phyloP scores from a whole-genome alignment of 371 early-diverging fungal species.

The Batkoa obscura region DNA sequence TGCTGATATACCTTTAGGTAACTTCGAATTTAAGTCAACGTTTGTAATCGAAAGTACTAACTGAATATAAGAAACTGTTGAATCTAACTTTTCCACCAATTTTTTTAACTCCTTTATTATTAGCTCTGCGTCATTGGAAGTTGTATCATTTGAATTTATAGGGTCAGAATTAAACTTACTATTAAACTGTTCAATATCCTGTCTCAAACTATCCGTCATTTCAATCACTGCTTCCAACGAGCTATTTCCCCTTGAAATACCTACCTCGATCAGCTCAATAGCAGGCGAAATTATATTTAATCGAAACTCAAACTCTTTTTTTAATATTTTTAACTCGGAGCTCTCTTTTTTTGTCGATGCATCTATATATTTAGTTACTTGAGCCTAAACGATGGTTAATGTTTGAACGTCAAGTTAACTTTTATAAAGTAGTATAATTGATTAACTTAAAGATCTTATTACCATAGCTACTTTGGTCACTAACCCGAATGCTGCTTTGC shows the following conservation, averaged over 20 bases:
- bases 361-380: constrained; percentile 29
- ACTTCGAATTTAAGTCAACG: constrained; percentile 14
- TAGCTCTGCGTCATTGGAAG: constrained; percentile 7
- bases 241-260: constrained; percentile 40
- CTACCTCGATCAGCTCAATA: constrained; percentile 42
- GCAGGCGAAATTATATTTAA: constrained; percentile 33
- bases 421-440: neutral
- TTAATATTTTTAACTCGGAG: constrained; percentile 5
- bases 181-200: constrained; percentile 27
- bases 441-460: constrained; percentile 7
- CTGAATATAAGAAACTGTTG: constrained; percentile 44
- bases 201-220: constrained; percentile 30
- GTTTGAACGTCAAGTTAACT: neutral
- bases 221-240: constrained; percentile 37
- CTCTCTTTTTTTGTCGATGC: constrained; percentile 11
- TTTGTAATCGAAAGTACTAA: constrained; percentile 30
- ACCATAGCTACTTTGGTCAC: constrained; percentile 44
- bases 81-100: constrained; percentile 31
- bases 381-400: constrained; percentile 15
- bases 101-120: constrained; percentile 17
- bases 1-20: constrained; percentile 19
- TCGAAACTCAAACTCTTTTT: constrained; percentile 13
- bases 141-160: constrained; percentile 9
- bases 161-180: neutral
- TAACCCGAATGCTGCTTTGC: constrained; percentile 47